A percentile compares a stretch with the other conserved stretches of the same genome.
Conservation (phyloP, 192 early-diverging fungal species). For the Lobosporangium transversale region DNA sequence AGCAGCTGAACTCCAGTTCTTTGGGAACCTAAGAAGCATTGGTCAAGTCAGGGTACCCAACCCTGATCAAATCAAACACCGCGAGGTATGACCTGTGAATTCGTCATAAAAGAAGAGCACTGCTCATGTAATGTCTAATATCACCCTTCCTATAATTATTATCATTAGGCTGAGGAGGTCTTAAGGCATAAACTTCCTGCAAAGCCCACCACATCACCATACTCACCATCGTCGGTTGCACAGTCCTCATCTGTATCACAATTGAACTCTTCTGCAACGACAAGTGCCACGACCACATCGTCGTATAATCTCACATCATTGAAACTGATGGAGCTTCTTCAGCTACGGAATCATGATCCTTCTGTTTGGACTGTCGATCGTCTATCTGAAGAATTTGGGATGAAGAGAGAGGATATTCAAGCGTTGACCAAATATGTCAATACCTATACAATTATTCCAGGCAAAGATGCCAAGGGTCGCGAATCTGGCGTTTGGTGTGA, state of each 20-base stretch:
- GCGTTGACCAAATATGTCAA: conserved; percentile 38
- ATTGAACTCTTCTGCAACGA: neutral
- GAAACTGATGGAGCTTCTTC: conserved; percentile 41
- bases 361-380: conserved; percentile 34
- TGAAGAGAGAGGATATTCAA: conserved; percentile 20
- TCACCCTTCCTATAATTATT: neutral
- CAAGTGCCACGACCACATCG: neutral
- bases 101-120: neutral
- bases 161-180: conserved; percentile 34
- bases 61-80: conserved; percentile 48
- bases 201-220: conserved; percentile 13
- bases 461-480: conserved; percentile 45
- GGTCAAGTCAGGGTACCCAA: conserved; percentile 37
- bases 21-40: conserved; percentile 41
- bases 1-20: conserved; percentile 49
- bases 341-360: conserved; percentile 41
- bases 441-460: conserved; percentile 42
- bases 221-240: neutral
- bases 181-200: conserved; percentile 36
- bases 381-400: conserved; percentile 28
- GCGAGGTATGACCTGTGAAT: conserved; percentile 17
- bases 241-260: conserved; percentile 20
- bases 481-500: conserved; percentile 50
- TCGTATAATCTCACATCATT: conserved; percentile 18
- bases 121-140: neutral